phyloP scores from a whole-genome alignment of 306 rosid genomes.

The Quercus rubra region DNA sequence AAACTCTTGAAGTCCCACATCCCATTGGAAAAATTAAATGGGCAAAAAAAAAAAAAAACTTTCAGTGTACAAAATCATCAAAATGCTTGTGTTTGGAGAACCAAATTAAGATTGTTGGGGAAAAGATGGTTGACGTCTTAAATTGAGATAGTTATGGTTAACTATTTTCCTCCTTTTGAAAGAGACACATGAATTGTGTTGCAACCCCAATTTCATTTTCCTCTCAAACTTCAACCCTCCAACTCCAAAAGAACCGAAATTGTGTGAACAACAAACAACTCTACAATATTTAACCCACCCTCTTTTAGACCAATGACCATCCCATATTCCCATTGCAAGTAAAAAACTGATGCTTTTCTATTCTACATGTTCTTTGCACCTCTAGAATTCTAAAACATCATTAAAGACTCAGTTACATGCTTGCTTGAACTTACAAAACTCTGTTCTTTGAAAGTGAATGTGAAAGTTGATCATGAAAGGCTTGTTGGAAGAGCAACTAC shows the following conservation, averaged over 20 bases:
- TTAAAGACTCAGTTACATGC: constrained; percentile 10
- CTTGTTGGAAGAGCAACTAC: constrained; percentile 41
- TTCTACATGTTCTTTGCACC: constrained; percentile 34
- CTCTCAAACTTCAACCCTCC: constrained; percentile 4
- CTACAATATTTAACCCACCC: constrained; percentile 28
- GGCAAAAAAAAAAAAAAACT: neutral
- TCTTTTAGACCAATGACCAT: constrained; percentile 24
- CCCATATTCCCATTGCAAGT: neutral
- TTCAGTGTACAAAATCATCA: neutral
- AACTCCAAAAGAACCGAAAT: constrained; percentile 15
- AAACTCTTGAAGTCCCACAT: neutral
- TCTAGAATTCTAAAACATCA: constrained; percentile 10
- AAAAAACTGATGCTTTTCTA: neutral
- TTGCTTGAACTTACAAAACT: constrained; percentile 10
- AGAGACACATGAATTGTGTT: constrained; percentile 56
- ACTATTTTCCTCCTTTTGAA: constrained; percentile 16
- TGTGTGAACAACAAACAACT: constrained; percentile 38
- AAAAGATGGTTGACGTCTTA: constrained; percentile 25
- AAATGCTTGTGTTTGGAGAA: neutral
- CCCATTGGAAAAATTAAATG: neutral
- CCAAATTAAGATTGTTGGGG: constrained; percentile 17
- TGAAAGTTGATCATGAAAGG: constrained; percentile 38
- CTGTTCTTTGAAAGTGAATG: neutral
- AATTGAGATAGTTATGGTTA: constrained; percentile 38
- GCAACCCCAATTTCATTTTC: neutral